phyloP scores from a whole-genome alignment of 2,329 filamentous ascomycete species.

The Coniochaeta prunicola region DNA sequence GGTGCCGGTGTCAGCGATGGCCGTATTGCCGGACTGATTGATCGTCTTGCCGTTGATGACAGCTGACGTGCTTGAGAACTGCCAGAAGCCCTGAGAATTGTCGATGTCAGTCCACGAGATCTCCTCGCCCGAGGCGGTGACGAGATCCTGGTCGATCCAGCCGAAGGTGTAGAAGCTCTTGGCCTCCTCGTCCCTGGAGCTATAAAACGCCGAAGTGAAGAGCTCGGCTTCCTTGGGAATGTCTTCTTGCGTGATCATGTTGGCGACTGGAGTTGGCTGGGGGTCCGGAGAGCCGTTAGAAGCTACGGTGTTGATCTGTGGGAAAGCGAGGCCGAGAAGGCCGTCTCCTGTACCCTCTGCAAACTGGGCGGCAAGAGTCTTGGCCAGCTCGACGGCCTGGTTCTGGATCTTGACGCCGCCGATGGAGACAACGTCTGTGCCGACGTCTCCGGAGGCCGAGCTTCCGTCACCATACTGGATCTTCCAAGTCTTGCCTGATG shows the following conservation, averaged over 20 bases:
- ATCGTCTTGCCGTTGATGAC: slow-evolving; percentile 50
- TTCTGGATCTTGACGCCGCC: slow-evolving; percentile 54
- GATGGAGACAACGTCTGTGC: slow-evolving; percentile 53
- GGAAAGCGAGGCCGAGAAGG: slow-evolving; percentile 59
- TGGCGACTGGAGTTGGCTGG: slow-evolving; percentile 58
- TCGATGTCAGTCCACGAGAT: slow-evolving; percentile 57
- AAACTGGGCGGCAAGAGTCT: slow-evolving; percentile 51
- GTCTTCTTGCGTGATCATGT: slow-evolving; percentile 50
- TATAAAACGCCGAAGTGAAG: slow-evolving; percentile 58
- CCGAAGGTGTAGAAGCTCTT: slow-evolving; percentile 67
- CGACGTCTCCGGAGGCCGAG: slow-evolving; percentile 57
- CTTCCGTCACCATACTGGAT: slow-evolving; percentile 64
- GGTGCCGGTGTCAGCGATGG: slow-evolving; percentile 67
- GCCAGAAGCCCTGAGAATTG: slow-evolving; percentile 61
- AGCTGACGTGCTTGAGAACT: slow-evolving; percentile 49
- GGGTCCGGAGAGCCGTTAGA: slow-evolving; percentile 31
- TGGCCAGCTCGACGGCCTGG: slow-evolving; percentile 60
- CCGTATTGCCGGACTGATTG: slow-evolving; percentile 46
- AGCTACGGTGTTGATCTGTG: slow-evolving; percentile 55
- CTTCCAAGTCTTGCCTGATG: slow-evolving; percentile 47
- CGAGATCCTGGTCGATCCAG: slow-evolving; percentile 57
- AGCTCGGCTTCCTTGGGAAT: slow-evolving; percentile 44
- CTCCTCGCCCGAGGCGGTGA: slow-evolving; percentile 43
- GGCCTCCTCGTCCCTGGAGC: slow-evolving; percentile 39
- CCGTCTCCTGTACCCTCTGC: slow-evolving; percentile 50